Evolutionary conservation across 2,329 filamentous ascomycete species (phyloP), one percentile per base, ranked within the genome.

Genomic region (Calonectria naviculata): DNA sequence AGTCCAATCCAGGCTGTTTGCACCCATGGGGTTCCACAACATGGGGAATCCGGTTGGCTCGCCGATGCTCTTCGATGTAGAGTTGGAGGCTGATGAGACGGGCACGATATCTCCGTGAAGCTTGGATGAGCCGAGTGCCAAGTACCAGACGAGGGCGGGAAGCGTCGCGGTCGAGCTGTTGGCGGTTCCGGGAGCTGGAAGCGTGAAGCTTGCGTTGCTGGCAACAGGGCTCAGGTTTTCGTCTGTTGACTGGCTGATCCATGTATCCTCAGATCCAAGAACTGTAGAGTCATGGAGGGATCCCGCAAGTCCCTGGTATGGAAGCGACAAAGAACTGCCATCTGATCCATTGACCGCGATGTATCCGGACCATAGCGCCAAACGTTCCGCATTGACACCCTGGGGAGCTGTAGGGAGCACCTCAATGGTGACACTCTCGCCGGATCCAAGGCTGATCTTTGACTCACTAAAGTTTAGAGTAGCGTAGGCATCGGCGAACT

Each of bases 91-190:
- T 13, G 78, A 75, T 56, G 65, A 68, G 12, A 85, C 66, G 5
- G 86, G 83, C 0, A 89, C 81, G n/a, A 88, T 77, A 69, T 89
- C 84, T 68, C 83, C 82, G 60, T 83, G 84, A 10, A 89, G 64
- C 8, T 82, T 80, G 4, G 83, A 78, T 2, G 85, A 85, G 36
- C 88, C 88, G 24, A 89, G 84, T n/a, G 84, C 82, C 6, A 89
- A 73, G 54, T 81, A 78, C 69, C 84, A 74, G 0, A 84, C 83
- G 4, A 88, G 74, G 5, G 81, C 77, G 19, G 87, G 87, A 17
- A 86, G 77, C 28, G 76, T 78, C 28, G 78, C 71, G 7, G 78
- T 78, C 21, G 80, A 79, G 63, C 73, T 75, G n/a, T 12, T 15
- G 9, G 60, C 41, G 15, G 80, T 81, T 42, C 85, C 86, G 0